Evolutionary conservation across 257 asterid species (phyloP).

Genomic region (Solanum gracilifrons): DNA sequence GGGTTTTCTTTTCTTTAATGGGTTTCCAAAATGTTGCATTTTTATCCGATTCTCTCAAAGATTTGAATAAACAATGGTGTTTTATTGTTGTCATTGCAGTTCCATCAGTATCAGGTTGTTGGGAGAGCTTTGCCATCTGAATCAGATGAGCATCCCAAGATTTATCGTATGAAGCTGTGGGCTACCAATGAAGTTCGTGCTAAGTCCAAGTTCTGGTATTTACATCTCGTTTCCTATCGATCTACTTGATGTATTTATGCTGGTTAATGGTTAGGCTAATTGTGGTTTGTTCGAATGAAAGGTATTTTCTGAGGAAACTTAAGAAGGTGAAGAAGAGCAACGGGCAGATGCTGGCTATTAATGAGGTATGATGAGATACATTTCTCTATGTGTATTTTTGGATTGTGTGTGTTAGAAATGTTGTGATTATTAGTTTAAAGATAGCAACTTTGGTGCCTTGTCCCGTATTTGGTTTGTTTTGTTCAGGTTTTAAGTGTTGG

Average conservation of each 20-base stretch:
- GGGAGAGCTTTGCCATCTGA: conserved; percentile 83
- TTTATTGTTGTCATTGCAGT: conserved; percentile 20
- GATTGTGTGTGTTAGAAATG: not conserved
- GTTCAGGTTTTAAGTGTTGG: not conserved
- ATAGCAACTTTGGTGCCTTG: not conserved
- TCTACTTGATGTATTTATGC: not conserved
- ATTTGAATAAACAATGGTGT: not conserved
- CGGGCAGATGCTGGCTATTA: conserved; percentile 73
- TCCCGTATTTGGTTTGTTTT: not conserved
- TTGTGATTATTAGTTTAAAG: not conserved
- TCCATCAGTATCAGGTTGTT: conserved; percentile 87
- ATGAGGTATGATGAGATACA: conserved; percentile 34
- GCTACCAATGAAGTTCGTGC: conserved; percentile 36
- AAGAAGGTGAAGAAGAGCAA: conserved; percentile 85
- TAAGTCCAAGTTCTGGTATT: conserved; percentile 68
- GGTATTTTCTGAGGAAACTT: conserved; percentile 82
- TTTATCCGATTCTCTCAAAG: not conserved
- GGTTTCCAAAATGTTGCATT: not conserved
- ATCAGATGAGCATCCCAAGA: conserved; percentile 71
- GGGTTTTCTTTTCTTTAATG: not conserved
- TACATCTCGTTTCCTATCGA: not conserved
- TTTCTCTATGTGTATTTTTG: not conserved
- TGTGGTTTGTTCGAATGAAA: not conserved
- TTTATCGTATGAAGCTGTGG: conserved; percentile 78
- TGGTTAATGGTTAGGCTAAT: not conserved